phyloP scores from a whole-genome alignment of 2,329 filamentous ascomycete species.

The Chaetomium sp. region DNA sequence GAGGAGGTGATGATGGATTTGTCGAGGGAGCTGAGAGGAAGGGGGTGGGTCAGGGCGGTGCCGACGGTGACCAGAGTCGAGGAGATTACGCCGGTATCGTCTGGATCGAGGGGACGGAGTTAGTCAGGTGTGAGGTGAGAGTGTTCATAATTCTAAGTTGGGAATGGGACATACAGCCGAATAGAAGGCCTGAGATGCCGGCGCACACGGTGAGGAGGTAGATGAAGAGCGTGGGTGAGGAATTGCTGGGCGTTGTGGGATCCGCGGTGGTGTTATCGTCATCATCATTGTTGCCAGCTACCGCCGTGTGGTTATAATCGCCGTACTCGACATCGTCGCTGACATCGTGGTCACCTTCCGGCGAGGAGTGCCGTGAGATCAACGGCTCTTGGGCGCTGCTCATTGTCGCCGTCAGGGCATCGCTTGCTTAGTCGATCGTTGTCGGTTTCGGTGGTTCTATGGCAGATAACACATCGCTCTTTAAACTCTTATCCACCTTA shows the following conservation, averaged over 20 bases:
- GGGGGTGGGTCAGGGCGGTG: constrained; percentile 46
- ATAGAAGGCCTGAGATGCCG: constrained; percentile 60
- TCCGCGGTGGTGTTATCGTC: constrained; percentile 4
- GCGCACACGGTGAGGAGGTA: constrained; percentile 58
- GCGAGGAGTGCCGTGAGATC: constrained; percentile 14
- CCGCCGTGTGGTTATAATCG: background rate
- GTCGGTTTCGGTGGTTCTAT: background rate
- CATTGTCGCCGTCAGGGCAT: constrained; percentile 9
- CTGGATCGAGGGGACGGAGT: constrained; percentile 28
- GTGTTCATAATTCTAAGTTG: background rate
- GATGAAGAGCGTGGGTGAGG: constrained; percentile 44
- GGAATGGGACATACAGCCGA: constrained; percentile 50
- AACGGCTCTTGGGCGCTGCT: constrained; percentile 22
- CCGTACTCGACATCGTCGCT: background rate
- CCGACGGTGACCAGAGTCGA: constrained; percentile 60
- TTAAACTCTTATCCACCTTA: too few species aligned
- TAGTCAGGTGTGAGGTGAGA: background rate
- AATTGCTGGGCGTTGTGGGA: background rate
- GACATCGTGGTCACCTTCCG: background rate
- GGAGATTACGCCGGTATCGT: constrained; percentile 64
- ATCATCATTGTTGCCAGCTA: background rate
- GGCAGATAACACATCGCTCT: too few species aligned
- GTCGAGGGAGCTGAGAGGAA: constrained; percentile 54
- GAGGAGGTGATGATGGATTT: constrained; percentile 66
- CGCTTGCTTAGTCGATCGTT: background rate